phyloP scores from a whole-genome alignment of 371 early-diverging fungal species.

The Basidiobolus meristosporus region DNA sequence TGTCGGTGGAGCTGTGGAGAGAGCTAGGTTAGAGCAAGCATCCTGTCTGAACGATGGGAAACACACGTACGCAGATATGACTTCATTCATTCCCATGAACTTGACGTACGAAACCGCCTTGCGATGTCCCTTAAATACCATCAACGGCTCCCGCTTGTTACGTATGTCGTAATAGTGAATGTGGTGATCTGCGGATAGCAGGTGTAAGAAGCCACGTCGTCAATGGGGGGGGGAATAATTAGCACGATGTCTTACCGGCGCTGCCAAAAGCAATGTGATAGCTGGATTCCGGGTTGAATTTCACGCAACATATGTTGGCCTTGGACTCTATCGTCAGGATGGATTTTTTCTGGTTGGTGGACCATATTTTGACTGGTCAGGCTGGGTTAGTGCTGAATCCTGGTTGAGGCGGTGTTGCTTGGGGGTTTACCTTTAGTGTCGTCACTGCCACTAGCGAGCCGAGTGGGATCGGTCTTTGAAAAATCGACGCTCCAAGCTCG shows the following conservation, averaged over 20 bases:
- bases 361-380: conserved; percentile 72
- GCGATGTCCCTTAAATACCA: conserved; percentile 58
- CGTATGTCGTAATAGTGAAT: conserved; percentile 77
- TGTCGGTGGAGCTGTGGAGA: conserved; percentile 54
- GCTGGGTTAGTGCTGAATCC: background rate
- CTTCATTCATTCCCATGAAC: conserved; percentile 42
- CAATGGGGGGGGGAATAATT: background rate
- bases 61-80: conserved; percentile 48
- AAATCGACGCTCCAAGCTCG: conserved; percentile 85
- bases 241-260: conserved; percentile 30
- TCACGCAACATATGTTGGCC: conserved; percentile 81
- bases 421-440: conserved; percentile 34
- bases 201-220: background rate
- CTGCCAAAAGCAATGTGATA: conserved; percentile 70
- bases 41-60: background rate
- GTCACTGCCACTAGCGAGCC: conserved; percentile 74
- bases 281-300: conserved; percentile 59
- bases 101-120: conserved; percentile 19
- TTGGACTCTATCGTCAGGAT: conserved; percentile 56
- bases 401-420: background rate
- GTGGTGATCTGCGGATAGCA: conserved; percentile 45
- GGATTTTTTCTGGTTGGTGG: conserved; percentile 37
- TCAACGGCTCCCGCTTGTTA: conserved; percentile 34
- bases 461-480: conserved; percentile 45
- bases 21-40: background rate